phyloP scores from a whole-genome alignment of 345 rosid genomes.

The Mangifera indica region DNA sequence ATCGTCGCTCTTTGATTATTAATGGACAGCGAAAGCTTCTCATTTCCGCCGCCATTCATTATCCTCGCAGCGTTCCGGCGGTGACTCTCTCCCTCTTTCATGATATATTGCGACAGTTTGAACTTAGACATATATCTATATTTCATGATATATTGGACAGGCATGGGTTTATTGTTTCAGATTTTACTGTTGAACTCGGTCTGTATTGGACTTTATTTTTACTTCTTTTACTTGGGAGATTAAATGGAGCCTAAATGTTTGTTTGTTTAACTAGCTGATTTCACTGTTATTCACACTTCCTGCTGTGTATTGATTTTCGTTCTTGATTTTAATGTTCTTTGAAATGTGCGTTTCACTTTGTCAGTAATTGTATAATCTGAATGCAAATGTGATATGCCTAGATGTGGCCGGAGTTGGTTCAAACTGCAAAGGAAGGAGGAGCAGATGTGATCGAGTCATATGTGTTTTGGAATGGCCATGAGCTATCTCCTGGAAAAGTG shows the following conservation, averaged over 20 bases:
- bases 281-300: not conserved
- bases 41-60: slow-evolving; percentile 61
- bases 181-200: too few relatives aligned
- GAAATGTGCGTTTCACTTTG: not conserved
- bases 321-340: not conserved
- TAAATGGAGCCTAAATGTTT: not conserved
- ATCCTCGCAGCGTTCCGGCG: slow-evolving; percentile 62
- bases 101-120: not conserved
- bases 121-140: not conserved
- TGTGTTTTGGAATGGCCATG: slow-evolving; percentile 97
- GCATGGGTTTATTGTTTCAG: too few relatives aligned
- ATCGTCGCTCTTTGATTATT: slow-evolving; percentile 47
- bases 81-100: slow-evolving; percentile 11
- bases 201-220: not conserved
- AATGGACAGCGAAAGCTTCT: slow-evolving; percentile 51
- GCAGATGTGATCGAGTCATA: slow-evolving; percentile 75
- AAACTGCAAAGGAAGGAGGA: slow-evolving; percentile 92
- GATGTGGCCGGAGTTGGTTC: slow-evolving; percentile 94
- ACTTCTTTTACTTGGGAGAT: not conserved
- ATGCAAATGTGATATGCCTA: slow-evolving; percentile 25
- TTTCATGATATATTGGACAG: too few relatives aligned
- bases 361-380: slow-evolving; percentile 5
- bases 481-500: slow-evolving; percentile 70
- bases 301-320: not conserved
- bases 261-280: not conserved